A percentile compares a stretch with the other conserved stretches of the same genome.
Evolutionary conservation across 306 rosid species (phyloP).

Genomic region (Fragaria vesca): DNA sequence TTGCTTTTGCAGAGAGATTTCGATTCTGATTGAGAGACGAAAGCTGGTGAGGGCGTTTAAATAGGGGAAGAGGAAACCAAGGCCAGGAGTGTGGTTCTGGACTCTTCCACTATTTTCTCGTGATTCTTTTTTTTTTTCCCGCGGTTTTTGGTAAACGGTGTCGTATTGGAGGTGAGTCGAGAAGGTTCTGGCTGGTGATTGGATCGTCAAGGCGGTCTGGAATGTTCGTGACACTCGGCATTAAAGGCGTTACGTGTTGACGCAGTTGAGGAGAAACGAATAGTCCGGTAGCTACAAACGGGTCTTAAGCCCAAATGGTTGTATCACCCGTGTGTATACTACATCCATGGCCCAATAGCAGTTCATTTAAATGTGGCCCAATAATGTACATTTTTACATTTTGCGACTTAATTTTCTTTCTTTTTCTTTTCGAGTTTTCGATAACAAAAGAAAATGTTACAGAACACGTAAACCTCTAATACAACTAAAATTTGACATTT

Average conservation of each 20-base stretch:
- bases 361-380: too few relatives aligned
- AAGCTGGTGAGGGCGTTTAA: background rate
- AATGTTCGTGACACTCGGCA: conserved; percentile 5
- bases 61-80: background rate
- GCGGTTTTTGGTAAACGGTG: background rate
- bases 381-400: too few relatives aligned
- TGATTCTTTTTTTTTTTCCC: background rate
- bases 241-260: background rate
- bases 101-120: conserved; percentile 43
- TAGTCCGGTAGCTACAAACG: background rate
- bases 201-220: background rate
- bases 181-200: conserved; percentile 8
- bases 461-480: too few relatives aligned
- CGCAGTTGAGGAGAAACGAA: background rate
- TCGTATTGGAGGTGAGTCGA: conserved; percentile 9
- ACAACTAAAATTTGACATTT: too few relatives aligned
- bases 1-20: background rate
- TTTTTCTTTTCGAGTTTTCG: too few relatives aligned
- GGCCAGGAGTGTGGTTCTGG: conserved; percentile 23
- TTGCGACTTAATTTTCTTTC: too few relatives aligned
- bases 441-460: too few relatives aligned
- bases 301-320: too few relatives aligned
- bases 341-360: too few relatives aligned
- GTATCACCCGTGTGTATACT: too few relatives aligned
- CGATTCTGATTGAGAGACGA: background rate